phyloP scores from a whole-genome alignment of 2,329 filamentous ascomycete genomes.

The Epichloe sylvatica region DNA sequence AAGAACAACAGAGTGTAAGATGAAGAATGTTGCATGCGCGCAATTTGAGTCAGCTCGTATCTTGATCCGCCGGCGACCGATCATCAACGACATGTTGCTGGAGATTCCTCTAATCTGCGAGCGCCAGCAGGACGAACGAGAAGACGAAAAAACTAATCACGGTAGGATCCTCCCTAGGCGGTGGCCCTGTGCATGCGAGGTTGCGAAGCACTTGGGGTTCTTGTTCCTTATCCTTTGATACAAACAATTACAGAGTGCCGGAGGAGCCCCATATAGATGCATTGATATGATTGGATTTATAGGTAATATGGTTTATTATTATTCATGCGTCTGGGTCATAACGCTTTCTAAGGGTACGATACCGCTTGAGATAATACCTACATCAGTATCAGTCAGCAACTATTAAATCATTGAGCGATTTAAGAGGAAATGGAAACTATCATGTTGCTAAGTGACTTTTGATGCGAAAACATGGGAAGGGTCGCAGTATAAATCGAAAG shows the following conservation, averaged over 20 bases:
- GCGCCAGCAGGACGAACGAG: neutral
- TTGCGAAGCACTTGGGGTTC: neutral
- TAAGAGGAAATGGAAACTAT: neutral
- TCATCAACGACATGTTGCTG: neutral
- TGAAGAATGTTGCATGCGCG: neutral
- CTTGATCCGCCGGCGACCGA: neutral
- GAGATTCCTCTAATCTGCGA: neutral
- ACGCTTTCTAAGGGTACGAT: constrained; percentile 69
- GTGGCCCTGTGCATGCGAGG: constrained; percentile 5
- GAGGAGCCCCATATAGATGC: neutral
- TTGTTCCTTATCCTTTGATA: neutral
- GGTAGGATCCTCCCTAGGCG: neutral
- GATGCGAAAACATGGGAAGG: too few relatives aligned
- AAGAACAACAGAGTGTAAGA: neutral
- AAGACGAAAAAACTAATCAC: neutral
- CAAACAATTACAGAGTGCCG: neutral
- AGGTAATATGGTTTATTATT: neutral
- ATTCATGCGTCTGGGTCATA: constrained; percentile 41
- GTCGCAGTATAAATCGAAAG: neutral
- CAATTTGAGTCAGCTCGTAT: neutral
- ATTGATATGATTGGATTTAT: neutral
- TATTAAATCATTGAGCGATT: neutral
- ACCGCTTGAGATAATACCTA: constrained; percentile 86
- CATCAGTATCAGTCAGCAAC: constrained; percentile 1
- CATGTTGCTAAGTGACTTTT: neutral